These are phyloP conservation scores for Boletus barrowsii DNA, from an alignment of 768 basidiomycete species.

Conservation along the genomic window DNA sequence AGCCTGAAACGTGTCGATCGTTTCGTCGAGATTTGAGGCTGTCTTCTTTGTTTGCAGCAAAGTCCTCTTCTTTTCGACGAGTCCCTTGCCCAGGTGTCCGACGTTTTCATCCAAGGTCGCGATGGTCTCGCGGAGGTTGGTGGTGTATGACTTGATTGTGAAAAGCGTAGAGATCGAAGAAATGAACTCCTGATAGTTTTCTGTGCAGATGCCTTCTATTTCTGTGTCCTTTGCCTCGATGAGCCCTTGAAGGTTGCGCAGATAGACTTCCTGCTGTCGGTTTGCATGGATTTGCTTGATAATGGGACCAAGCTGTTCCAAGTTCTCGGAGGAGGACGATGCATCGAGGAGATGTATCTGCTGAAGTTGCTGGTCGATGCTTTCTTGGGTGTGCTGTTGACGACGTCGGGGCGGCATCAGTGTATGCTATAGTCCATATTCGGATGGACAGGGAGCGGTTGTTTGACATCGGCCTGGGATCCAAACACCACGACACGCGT, in stretches of 20 bases:
- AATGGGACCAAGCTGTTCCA: slow-evolving; percentile 92
- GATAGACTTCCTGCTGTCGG: slow-evolving; percentile 84
- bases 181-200: slow-evolving; percentile 98
- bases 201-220: slow-evolving; percentile 92
- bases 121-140: slow-evolving; percentile 88
- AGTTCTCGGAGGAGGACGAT: slow-evolving; percentile 87
- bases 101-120: slow-evolving; percentile 85
- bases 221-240: slow-evolving; percentile 93
- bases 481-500: slow-evolving; percentile 30
- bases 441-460: slow-evolving; percentile 19
- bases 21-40: slow-evolving; percentile 91
- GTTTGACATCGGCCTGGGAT: slow-evolving; percentile 39
- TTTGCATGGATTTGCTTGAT: slow-evolving; percentile 91
- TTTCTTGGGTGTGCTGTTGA: slow-evolving; percentile 74
- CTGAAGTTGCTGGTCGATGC: slow-evolving; percentile 85
- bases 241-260: slow-evolving; percentile 81
- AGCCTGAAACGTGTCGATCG: slow-evolving; percentile 92
- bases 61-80: slow-evolving; percentile 92
- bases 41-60: slow-evolving; percentile 90
- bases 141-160: slow-evolving; percentile 94
- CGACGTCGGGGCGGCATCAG: slow-evolving; percentile 73
- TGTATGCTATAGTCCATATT: slow-evolving; percentile 13
- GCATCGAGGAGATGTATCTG: slow-evolving; percentile 88
- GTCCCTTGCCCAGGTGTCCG: slow-evolving; percentile 77
- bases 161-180: slow-evolving; percentile 95